Percentiles rank a stretch among this genome's conserved stretches.
phyloP scores from a whole-genome alignment of 306 rosid species.

The Mimosa pudica region DNA sequence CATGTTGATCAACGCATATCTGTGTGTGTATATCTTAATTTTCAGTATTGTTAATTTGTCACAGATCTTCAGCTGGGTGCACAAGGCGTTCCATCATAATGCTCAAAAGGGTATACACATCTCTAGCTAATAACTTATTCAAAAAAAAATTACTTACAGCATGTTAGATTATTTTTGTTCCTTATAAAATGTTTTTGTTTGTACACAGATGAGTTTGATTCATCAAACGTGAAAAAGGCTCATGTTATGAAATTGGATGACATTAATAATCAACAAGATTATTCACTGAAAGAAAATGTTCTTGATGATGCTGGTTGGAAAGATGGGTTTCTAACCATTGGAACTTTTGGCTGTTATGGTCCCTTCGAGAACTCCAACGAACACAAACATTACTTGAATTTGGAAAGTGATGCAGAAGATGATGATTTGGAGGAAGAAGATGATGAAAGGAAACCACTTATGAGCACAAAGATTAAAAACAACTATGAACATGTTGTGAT shows the following conservation, averaged over 20 bases:
- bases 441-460: slow-evolving; percentile 85
- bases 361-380: slow-evolving; percentile 54
- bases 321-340: slow-evolving; percentile 85
- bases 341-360: slow-evolving; percentile 77
- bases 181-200: neutral
- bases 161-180: neutral
- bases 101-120: slow-evolving; percentile 45
- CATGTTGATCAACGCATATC: neutral
- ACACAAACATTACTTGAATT: slow-evolving; percentile 47
- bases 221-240: slow-evolving; percentile 55
- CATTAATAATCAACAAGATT: slow-evolving; percentile 43
- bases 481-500: slow-evolving; percentile 47
- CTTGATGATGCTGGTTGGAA: slow-evolving; percentile 75
- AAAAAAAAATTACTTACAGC: neutral
- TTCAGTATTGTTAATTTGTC: slow-evolving; percentile 26
- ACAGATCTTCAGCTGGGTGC: slow-evolving; percentile 85
- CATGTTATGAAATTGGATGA: slow-evolving; percentile 53
- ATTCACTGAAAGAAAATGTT: slow-evolving; percentile 65
- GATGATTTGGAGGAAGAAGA: slow-evolving; percentile 51
- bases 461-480: slow-evolving; percentile 54
- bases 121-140: neutral
- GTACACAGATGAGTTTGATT: slow-evolving; percentile 57
- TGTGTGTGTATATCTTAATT: too few relatives aligned
- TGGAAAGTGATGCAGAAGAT: slow-evolving; percentile 49
- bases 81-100: slow-evolving; percentile 63